Conservation (phyloP, 495 filamentous ascomycete genomes). For the Tuber umbilicatum region DNA sequence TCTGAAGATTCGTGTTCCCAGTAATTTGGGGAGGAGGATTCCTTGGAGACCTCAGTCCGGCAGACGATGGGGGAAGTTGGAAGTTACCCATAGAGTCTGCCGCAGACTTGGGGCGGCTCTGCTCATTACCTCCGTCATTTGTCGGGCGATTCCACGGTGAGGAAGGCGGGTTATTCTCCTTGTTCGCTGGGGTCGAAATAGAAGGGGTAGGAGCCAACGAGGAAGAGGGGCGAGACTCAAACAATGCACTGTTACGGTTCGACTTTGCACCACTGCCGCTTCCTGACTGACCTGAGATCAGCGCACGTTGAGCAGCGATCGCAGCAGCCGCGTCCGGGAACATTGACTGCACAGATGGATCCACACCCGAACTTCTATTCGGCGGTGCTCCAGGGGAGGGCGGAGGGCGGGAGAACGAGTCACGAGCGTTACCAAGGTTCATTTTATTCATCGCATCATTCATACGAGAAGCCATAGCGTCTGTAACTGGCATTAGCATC, state of each 20-base stretch:
- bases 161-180: conserved; percentile 55
- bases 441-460: conserved; percentile 98
- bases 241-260: conserved; percentile 82
- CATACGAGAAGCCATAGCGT: conserved; percentile 93
- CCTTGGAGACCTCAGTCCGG: conserved; percentile 69
- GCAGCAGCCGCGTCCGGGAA: conserved; percentile 97
- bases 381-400: conserved; percentile 59
- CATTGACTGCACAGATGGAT: conserved; percentile 95
- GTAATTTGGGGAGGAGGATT: conserved; percentile 56
- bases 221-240: conserved; percentile 75
- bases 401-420: conserved; percentile 72
- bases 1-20: conserved; percentile 68
- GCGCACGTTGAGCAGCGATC: conserved; percentile 93
- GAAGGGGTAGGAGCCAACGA: conserved; percentile 56
- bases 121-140: conserved; percentile 43
- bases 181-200: conserved; percentile 45
- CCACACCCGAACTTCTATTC: conserved; percentile 87
- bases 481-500: conserved; percentile 47
- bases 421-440: conserved; percentile 74
- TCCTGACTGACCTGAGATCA: conserved; percentile 90
- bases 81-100: conserved; percentile 97
- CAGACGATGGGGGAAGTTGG: conserved; percentile 71
- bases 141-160: conserved; percentile 69
- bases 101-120: conserved; percentile 79
- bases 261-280: conserved; percentile 68